Evolutionary conservation across 495 filamentous ascomycete genomes (phyloP), one percentile per base, ranked within the genome.

Genomic region (Penicillium bialowiezense): DNA sequence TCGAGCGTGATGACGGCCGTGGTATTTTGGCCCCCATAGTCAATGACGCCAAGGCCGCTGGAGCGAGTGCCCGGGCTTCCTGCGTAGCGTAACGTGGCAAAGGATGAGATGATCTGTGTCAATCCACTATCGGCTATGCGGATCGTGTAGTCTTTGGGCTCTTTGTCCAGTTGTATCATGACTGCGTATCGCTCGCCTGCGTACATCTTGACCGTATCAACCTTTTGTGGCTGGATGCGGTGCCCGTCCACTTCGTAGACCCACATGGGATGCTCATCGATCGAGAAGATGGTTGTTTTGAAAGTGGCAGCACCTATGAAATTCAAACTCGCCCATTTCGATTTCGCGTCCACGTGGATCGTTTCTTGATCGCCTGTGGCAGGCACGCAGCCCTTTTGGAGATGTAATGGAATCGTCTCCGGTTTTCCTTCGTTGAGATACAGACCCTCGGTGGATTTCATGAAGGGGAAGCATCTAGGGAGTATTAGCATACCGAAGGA

Each of bases 271-370:
- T 71, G 68, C 19, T 65, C 51, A 44, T 71, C 68, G 20, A 71
- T 58, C 13, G 72, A 75, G 43, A 78, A 63, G 1, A 54, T 49
- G 10, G 64, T 51, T 3, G 54, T 64, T 14, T 70, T 62, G 4
- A 72, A 40, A 19, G 59, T 57, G 5, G 67, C 60, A 9, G 72
- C 53, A 35, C 63, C 63, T 41, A 81, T 71, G 37, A 79, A 55
- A 17, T 77, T 72, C 10, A 78, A 55, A 38, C 71, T 73, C 3
- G 65, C 54, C 71, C 73, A 81, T 15, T 55, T 52, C 19, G 66
- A 28, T 0, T 37, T 39, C 14, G 60, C 39, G 18, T 73, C 56
- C 5, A 74, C 69, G 8, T 59, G 29, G 34, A 74, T 55, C 5
- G 65, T 55, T 21, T 64, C 64, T 6, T 48, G 45, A 6, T 48